Evolutionary conservation across 2,329 filamentous ascomycete species (phyloP).

Genomic region (Teratosphaeria viscida): DNA sequence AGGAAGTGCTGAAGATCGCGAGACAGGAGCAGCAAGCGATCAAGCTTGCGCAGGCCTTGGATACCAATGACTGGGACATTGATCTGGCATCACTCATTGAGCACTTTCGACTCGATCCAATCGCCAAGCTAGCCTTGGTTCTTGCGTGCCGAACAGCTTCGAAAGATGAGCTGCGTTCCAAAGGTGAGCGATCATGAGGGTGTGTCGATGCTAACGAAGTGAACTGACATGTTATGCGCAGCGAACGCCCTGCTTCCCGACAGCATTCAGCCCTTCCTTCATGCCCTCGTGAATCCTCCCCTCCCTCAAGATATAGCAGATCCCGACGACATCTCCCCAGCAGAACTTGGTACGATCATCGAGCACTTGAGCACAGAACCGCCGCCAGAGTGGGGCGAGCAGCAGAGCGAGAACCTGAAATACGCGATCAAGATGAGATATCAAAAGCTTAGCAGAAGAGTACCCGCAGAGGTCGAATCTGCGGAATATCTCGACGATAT

Average conservation of each 20-base stretch:
- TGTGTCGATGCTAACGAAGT: background rate
- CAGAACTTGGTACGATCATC: constrained; percentile 68
- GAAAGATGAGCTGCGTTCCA: constrained; percentile 72
- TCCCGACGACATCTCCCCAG: constrained; percentile 54
- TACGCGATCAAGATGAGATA: constrained; percentile 61
- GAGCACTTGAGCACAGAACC: constrained; percentile 82
- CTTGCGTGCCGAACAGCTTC: constrained; percentile 78
- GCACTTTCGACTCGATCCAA: constrained; percentile 84
- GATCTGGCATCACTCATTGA: constrained; percentile 93
- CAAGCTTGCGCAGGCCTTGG: constrained; percentile 88
- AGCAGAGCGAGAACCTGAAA: constrained; percentile 57
- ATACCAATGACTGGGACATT: constrained; percentile 88
- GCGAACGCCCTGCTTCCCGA: constrained; percentile 83
- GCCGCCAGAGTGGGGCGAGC: constrained; percentile 72
- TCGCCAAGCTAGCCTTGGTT: constrained; percentile 79
- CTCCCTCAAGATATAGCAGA: constrained; percentile 38
- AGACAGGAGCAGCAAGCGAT: constrained; percentile 71
- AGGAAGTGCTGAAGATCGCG: constrained; percentile 78
- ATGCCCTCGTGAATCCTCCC: constrained; percentile 52
- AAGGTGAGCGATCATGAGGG: constrained; percentile 49
- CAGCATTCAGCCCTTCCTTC: constrained; percentile 66
- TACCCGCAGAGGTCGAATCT: constrained; percentile 61
- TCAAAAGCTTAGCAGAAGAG: constrained; percentile 49
- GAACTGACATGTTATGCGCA: constrained; percentile 28
- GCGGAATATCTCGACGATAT: constrained; percentile 60